A percentile compares a stretch with the other conserved stretches of the same genome.
Conservation (phyloP, 225 moss, liverwort and hornwort genomes). For the Physcomitrium patens region DNA sequence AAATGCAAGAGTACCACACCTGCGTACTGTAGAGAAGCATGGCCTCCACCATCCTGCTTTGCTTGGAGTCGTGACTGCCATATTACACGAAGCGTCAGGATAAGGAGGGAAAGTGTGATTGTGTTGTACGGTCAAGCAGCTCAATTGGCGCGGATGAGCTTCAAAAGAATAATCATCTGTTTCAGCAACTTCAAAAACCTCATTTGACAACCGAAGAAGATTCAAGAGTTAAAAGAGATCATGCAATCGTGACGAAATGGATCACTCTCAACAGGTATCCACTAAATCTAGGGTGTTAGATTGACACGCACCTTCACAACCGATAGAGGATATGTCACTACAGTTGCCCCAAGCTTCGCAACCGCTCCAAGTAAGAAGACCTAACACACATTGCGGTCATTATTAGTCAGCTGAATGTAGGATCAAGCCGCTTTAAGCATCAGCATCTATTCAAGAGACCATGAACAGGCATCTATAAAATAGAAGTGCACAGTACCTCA, state of each 20-base stretch:
- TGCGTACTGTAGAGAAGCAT: slow-evolving; percentile 49
- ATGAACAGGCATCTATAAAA: slow-evolving; percentile 8
- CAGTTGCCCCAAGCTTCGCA: slow-evolving; percentile 90
- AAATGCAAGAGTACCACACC: slow-evolving; percentile 29
- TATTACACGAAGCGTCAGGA: slow-evolving; percentile 6
- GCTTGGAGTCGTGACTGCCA: slow-evolving; percentile 88
- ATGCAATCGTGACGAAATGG: too few species aligned
- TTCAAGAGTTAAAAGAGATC: not conserved
- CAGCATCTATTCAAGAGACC: not conserved
- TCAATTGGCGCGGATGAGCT: not conserved
- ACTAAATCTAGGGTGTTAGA: slow-evolving; percentile 11
- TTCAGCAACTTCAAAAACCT: not conserved
- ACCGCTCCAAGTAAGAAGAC: slow-evolving; percentile 71
- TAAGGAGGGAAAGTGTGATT: not conserved
- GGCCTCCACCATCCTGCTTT: slow-evolving; percentile 62
- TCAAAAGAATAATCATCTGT: not conserved
- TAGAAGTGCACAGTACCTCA: slow-evolving; percentile 51
- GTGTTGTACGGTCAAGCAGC: not conserved
- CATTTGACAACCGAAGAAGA: not conserved
- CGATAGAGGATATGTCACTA: slow-evolving; percentile 78
- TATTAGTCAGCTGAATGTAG: not conserved
- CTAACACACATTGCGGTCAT: slow-evolving; percentile 33
- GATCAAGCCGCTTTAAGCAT: too few species aligned
- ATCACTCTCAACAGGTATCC: not conserved
- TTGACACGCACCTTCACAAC: slow-evolving; percentile 66